A percentile compares a stretch with the other conserved stretches of the same genome.
Evolutionary conservation across 768 basidiomycete genomes (phyloP).

Genomic region (Kwoniella botswanensis): DNA sequence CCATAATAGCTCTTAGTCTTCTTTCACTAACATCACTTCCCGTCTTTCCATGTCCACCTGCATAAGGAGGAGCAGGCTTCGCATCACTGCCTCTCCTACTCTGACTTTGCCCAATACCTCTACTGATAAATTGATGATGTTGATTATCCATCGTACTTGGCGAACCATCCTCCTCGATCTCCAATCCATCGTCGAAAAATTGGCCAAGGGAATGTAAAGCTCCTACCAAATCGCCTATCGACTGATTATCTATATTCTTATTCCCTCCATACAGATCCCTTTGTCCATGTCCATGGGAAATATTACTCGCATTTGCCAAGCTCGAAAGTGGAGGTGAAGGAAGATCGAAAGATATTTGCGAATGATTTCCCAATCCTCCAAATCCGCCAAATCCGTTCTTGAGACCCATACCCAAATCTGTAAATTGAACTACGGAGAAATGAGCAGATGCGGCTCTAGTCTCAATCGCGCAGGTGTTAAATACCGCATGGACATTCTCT

Average conservation of each 20-base stretch:
- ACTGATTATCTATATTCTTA: slow-evolving; percentile 45
- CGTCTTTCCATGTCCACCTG: slow-evolving; percentile 24
- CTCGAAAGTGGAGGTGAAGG: slow-evolving; percentile 50
- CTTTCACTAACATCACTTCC: slow-evolving; percentile 39
- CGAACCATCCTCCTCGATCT: slow-evolving; percentile 1
- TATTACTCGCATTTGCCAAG: not conserved
- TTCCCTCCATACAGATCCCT: not conserved
- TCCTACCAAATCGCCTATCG: slow-evolving; percentile 69
- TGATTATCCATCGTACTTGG: slow-evolving; percentile 14
- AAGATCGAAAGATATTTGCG: slow-evolving; percentile 19
- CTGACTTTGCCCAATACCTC: not conserved
- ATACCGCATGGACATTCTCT: slow-evolving; percentile 80
- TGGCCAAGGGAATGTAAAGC: slow-evolving; percentile 58
- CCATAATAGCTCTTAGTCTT: slow-evolving; percentile 51
- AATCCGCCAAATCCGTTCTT: slow-evolving; percentile 45
- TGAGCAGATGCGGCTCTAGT: slow-evolving; percentile 73
- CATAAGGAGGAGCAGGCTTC: not conserved
- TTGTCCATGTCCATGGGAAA: too few relatives aligned
- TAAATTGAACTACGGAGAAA: slow-evolving; percentile 55
- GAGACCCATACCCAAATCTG: slow-evolving; percentile 58
- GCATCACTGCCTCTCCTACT: slow-evolving; percentile 15
- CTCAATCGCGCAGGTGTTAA: slow-evolving; percentile 75
- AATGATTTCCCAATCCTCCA: slow-evolving; percentile 51
- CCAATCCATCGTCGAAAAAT: slow-evolving; percentile 58
- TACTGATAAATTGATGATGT: not conserved